A percentile compares a stretch with the other conserved stretches of the same genome.
Evolutionary conservation across 352 stramenopile species (phyloP).

Genomic region (Pythium monospermum): DNA sequence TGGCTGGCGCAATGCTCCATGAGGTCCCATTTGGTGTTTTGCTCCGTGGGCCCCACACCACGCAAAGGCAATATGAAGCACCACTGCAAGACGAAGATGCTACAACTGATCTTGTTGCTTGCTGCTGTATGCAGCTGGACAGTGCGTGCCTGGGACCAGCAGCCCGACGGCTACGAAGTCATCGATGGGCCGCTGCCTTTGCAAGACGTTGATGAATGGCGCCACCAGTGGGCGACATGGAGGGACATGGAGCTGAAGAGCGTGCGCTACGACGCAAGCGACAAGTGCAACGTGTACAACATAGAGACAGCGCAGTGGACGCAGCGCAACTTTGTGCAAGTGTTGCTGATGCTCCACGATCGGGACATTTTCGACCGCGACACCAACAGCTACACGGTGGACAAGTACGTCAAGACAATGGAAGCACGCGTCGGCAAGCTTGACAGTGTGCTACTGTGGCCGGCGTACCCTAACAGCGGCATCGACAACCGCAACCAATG

Average conservation of each 20-base stretch:
- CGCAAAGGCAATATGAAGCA: too few species aligned
- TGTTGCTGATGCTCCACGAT: constrained; percentile 74
- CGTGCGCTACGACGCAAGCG: constrained; percentile 55
- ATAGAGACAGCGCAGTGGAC: constrained; percentile 55
- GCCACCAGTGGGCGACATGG: constrained; percentile 52
- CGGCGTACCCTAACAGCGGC: constrained; percentile 77
- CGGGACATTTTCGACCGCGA: constrained; percentile 67
- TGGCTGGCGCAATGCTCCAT: too few species aligned
- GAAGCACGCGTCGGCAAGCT: constrained; percentile 45
- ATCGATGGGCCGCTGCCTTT: constrained; percentile 47
- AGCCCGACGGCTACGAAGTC: constrained; percentile 78
- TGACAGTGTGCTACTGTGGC: constrained; percentile 83
- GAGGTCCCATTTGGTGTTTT: too few species aligned
- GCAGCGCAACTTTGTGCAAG: constrained; percentile 72
- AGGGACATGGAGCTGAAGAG: constrained; percentile 64
- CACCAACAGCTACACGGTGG: constrained; percentile 53
- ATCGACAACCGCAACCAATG: constrained; percentile 84
- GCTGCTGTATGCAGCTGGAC: constrained; percentile 3
- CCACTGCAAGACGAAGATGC: not conserved
- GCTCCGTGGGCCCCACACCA: too few species aligned
- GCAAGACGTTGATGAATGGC: constrained; percentile 44
- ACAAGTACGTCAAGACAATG: constrained; percentile 62
- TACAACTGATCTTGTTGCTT: constrained; percentile 7
- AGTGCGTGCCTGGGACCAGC: constrained; percentile 50
- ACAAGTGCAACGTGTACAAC: constrained; percentile 73